Evolutionary conservation across 2,329 filamentous ascomycete species (phyloP).

Genomic region (Scolecobasidium constrictum): DNA sequence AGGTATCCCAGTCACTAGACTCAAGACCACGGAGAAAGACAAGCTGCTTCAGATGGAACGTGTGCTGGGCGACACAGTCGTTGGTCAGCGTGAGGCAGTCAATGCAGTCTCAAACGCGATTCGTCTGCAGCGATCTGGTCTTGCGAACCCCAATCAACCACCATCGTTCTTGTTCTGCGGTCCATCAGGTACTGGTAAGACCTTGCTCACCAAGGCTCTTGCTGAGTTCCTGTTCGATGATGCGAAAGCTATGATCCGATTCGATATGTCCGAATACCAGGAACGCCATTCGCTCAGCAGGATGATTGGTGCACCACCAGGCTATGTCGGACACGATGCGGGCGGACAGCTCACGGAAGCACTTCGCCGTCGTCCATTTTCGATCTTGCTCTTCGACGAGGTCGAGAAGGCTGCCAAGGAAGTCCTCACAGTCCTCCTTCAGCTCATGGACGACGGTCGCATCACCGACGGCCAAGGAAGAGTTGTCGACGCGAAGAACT

Average conservation of each 20-base stretch:
- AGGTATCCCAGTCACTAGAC: constrained; percentile 90
- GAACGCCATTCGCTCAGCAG: constrained; percentile 89
- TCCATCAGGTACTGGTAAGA: constrained; percentile 97
- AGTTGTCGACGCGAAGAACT: constrained; percentile 91
- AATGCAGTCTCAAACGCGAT: constrained; percentile 91
- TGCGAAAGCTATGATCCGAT: constrained; percentile 92
- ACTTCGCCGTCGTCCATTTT: constrained; percentile 89
- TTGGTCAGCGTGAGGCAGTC: constrained; percentile 92
- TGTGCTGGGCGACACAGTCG: constrained; percentile 69
- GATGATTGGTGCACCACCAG: constrained; percentile 95
- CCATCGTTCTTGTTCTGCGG: constrained; percentile 98
- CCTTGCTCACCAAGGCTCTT: constrained; percentile 87
- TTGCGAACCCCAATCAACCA: constrained; percentile 91
- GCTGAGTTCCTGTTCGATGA: constrained; percentile 98
- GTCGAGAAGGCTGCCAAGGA: constrained; percentile 99
- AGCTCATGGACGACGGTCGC: constrained; percentile 97
- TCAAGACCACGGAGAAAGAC: constrained; percentile 94
- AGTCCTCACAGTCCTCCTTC: constrained; percentile 89
- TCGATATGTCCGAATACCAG: constrained; percentile 99
- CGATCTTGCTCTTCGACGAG: constrained; percentile 94
- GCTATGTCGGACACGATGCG: constrained; percentile 92
- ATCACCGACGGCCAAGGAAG: constrained; percentile 97
- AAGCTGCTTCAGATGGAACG: constrained; percentile 97
- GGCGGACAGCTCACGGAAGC: constrained; percentile 94
- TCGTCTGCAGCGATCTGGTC: constrained; percentile 83